These are phyloP conservation scores for Cryptococcus sp. DNA, from an alignment of 1,284 basidiomycete species.

Conservation along the genomic window DNA sequence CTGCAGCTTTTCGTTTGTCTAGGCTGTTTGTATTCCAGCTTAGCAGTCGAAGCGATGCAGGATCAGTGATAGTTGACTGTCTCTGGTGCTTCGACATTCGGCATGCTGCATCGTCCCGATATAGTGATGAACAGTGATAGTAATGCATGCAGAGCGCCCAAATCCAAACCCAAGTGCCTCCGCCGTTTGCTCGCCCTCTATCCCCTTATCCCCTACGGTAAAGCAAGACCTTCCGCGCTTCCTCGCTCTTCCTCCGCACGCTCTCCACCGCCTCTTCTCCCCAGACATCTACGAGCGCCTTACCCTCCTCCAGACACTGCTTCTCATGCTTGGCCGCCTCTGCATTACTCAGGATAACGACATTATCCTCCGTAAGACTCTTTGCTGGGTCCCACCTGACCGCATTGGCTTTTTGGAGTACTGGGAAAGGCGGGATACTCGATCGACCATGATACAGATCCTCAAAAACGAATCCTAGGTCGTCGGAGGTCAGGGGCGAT, in stretches of 20 bases:
- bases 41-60: no score
- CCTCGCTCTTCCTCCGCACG: slow-evolving; percentile 57
- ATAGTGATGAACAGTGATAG: no score
- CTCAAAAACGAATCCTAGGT: slow-evolving; percentile 80
- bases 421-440: slow-evolving; percentile 70
- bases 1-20: no score
- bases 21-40: no score
- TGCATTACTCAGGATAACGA: slow-evolving; percentile 73
- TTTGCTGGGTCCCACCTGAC: slow-evolving; percentile 74
- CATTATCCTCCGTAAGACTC: slow-evolving; percentile 71
- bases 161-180: no score
- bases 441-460: slow-evolving; percentile 81
- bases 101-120: no score
- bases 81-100: no score
- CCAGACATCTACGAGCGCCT: slow-evolving; percentile 64
- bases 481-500: slow-evolving; percentile 75
- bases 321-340: slow-evolving; percentile 71
- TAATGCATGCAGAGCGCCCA: no score
- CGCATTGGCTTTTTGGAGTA: slow-evolving; percentile 59
- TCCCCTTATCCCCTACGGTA: slow-evolving; percentile 33
- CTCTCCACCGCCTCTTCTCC: slow-evolving; percentile 63
- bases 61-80: no score
- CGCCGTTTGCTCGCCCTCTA: not conserved
- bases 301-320: slow-evolving; percentile 57
- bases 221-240: slow-evolving; percentile 56